Percentiles rank a stretch among this genome's conserved stretches.
Conservation (phyloP, 2,329 filamentous ascomycete genomes). For the Clonostachys byssicola region DNA sequence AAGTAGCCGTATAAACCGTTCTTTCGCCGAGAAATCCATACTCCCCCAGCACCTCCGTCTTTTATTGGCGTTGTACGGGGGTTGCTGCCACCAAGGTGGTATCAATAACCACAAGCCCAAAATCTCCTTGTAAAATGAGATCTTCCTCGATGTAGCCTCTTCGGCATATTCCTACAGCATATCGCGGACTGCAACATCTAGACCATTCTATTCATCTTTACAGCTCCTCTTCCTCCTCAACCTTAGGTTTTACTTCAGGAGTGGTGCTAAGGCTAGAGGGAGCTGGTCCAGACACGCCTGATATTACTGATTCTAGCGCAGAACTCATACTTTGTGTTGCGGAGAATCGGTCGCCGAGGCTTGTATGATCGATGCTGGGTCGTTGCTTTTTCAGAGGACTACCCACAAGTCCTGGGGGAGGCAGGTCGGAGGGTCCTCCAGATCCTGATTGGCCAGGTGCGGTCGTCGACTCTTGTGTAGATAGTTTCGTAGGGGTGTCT, state of each 20-base stretch:
- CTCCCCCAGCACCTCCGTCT: too few relatives aligned
- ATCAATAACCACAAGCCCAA: too few relatives aligned
- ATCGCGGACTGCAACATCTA: too few relatives aligned
- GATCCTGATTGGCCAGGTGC: neutral
- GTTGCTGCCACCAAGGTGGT: too few relatives aligned
- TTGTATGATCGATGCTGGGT: constrained; percentile 41
- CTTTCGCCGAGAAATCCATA: too few relatives aligned
- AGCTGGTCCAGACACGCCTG: constrained; percentile 10
- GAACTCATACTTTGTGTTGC: constrained; percentile 26
- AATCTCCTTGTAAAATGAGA: too few relatives aligned
- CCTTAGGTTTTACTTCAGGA: constrained; percentile 14
- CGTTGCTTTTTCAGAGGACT: constrained; percentile 76
- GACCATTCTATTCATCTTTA: constrained; percentile 10
- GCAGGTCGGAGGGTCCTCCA: constrained; percentile 22
- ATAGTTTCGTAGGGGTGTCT: constrained; percentile 25
- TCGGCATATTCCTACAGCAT: too few relatives aligned
- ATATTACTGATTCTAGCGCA: constrained; percentile 22
- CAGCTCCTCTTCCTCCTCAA: constrained; percentile 33
- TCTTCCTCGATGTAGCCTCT: too few relatives aligned
- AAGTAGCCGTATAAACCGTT: too few relatives aligned
- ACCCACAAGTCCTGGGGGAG: constrained; percentile 44
- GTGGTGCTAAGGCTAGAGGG: constrained; percentile 1
- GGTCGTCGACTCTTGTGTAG: constrained; percentile 6
- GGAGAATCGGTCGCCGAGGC: constrained; percentile 13
- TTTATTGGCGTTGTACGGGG: too few relatives aligned